Base-by-base conservation (phyloP, 1,284 basidiomycete genomes). In the Ceratobasidium sp. region DNA sequence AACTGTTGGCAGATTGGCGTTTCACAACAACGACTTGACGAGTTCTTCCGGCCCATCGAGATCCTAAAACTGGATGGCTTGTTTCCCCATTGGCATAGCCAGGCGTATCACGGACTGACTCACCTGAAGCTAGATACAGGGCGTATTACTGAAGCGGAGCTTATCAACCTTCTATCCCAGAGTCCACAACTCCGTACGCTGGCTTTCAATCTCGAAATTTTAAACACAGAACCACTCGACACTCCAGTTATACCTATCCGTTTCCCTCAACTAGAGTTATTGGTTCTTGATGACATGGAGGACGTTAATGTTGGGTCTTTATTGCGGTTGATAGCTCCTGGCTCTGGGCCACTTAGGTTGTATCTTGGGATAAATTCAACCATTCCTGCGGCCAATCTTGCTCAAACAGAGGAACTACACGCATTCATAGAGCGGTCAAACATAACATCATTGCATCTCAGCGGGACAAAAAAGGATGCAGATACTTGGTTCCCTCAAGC, bases 251-350 rank as follows among this genome's bases (percentile, higher is more conserved):
- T 42, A 20, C 40, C 46, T 42, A 44, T 44, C 2, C n/a, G 9
- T 1, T n/a, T 62, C n/a, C 33, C 40, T 20, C 44, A 61, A 3
- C 38, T 73, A 23, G 70, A 62, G 33, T 4, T 61, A 3, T 13
- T 62, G 40, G 38, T 17, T 15, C 26, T 67, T 13, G 17, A 7
- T 9, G 12, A n/a, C 4, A 54, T 69, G 50, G 23, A n/a, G 10
- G 10, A 9, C 15, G 38, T 9, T 20, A 20, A 23, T 17, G 10
- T 33, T 9, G 9, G 15, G 67, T 52, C 44, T n/a, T 1, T 71
- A n/a, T 20, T 59, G 10, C 69, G 54, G 59, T 40, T 71, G 5
- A 44, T 73, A 7, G 40, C 70, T 7, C 70, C 70, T 3, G 57
- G 70, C 28, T 17, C 56, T 5, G 48, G 33, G 5, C 44, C 70